Percentiles rank a stretch among this genome's conserved stretches.
Evolutionary conservation across 495 filamentous ascomycete genomes (phyloP).

Genomic region (Tuber melanosporum): DNA sequence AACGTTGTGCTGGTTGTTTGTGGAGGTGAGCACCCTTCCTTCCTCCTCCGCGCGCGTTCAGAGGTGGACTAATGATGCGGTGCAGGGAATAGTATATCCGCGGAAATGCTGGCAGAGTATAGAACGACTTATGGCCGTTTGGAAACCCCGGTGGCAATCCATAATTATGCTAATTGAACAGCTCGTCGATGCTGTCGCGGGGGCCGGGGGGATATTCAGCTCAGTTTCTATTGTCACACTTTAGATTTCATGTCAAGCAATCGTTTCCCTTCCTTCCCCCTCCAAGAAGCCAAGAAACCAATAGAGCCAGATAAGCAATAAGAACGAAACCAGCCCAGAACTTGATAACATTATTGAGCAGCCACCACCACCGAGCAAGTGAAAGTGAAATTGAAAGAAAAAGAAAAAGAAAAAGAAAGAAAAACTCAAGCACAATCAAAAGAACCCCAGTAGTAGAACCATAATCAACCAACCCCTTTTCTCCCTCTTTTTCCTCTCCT

Average conservation of each 20-base stretch:
- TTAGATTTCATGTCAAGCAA: slow-evolving; percentile 5
- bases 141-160: not conserved
- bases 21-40: slow-evolving; percentile 54
- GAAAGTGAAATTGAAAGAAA: not conserved
- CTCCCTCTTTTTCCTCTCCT: not conserved
- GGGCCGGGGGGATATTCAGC: not conserved
- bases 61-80: not conserved
- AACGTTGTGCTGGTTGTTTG: slow-evolving; percentile 83
- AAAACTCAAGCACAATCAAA: not conserved
- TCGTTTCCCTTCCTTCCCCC: not conserved
- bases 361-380: not conserved
- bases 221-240: not conserved
- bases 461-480: not conserved
- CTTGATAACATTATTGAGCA: not conserved
- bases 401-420: not conserved
- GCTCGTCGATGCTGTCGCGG: not conserved
- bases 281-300: not conserved
- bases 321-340: not conserved
- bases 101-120: slow-evolving; percentile 61
- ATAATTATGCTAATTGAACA: not conserved
- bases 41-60: not conserved
- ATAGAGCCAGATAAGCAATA: not conserved
- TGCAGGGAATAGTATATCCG: slow-evolving; percentile 55
- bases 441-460: not conserved
- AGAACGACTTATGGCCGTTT: slow-evolving; percentile 48